These are phyloP conservation scores for Lasiodiplodia gonubiensis DNA, from an alignment of 2,329 filamentous ascomycete species.

Conservation along the genomic window DNA sequence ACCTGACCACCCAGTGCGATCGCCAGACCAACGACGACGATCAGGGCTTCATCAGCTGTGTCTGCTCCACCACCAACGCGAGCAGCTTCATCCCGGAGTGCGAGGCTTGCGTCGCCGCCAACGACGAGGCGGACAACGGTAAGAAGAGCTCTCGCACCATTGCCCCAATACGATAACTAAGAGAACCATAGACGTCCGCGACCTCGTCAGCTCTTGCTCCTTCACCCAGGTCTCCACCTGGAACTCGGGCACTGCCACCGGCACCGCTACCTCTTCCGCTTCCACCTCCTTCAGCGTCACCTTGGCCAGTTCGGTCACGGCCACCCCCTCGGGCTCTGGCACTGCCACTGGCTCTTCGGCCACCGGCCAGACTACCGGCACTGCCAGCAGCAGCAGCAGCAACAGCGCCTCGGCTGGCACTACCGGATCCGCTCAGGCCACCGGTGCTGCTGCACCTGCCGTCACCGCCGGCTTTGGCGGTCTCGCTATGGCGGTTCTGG, in stretches of 20 bases:
- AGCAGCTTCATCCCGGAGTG: slow-evolving; percentile 38
- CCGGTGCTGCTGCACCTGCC: slow-evolving; percentile 7
- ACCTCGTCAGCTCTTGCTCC: slow-evolving; percentile 40
- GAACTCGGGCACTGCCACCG: slow-evolving; percentile 31
- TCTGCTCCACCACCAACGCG: slow-evolving; percentile 39
- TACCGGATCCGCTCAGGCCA: not conserved
- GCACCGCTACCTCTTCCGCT: slow-evolving; percentile 26
- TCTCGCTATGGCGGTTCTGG: slow-evolving; percentile 5
- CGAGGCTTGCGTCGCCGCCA: slow-evolving; percentile 40
- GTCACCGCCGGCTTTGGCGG: slow-evolving; percentile 3
- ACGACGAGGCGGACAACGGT: slow-evolving; percentile 37
- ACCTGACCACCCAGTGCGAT: slow-evolving; percentile 38
- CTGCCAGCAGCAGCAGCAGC: not conserved
- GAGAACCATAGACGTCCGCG: slow-evolving; percentile 36
- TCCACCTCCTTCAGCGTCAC: slow-evolving; percentile 29
- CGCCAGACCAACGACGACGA: slow-evolving; percentile 36
- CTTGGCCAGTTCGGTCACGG: not conserved
- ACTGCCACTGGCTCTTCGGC: slow-evolving; percentile 5
- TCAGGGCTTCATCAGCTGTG: slow-evolving; percentile 36
- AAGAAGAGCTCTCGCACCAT: slow-evolving; percentile 13
- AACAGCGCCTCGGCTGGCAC: not conserved
- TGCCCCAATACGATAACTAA: not conserved
- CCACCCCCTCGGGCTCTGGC: not conserved
- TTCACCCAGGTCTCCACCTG: slow-evolving; percentile 37
- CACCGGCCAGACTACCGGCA: slow-evolving; percentile 1